Base-by-base conservation (phyloP, 768 basidiomycete species). In the Artomyces pyxidatus region DNA sequence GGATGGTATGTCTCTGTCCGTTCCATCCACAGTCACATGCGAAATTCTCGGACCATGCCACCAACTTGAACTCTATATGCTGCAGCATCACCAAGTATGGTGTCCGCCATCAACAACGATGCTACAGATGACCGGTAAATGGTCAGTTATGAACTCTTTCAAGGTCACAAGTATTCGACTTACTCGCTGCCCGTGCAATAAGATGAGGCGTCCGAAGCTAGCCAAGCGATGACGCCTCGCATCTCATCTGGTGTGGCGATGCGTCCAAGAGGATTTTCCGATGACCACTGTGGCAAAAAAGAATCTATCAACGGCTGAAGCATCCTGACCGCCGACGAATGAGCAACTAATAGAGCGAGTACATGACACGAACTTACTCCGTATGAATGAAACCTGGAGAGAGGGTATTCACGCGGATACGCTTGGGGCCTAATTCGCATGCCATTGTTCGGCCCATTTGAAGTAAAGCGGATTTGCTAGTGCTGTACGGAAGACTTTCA, bases 371-470 rank as follows among this genome's bases (percentile, higher is more conserved):
- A 11, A 25, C 6, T 21, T 30, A 44, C 43, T 27, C 19, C 16
- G 84, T 87, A 59, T 83, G 82, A 28, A 86, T 83, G 58, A 84
- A 75, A 3, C 86, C 84, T 1, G 84, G 84, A 12, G 85, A 86
- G 43, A 88, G 68, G 12, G 79, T 70, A 63, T 88, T 88, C 49
- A 86, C 83, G 4, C 86, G 73, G 44, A 88, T 86, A 1, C 70
- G 65, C 63, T 78, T 68, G 28, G 58, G 65, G 2, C 81, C 86
- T 1, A 88, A 72, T 60, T 88, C 85, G 58, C 83, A 85, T 3
- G 85, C 85, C 83, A 88, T 81, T 60, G 80, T 85, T 35, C 86
- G 75, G 3, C 71, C 79, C 83, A 85, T 85, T 63, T 88, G 86
- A 37, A 86, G 63, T 14, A 88, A 83, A 4, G 80, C 85, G 0